phyloP scores from a whole-genome alignment of 2,329 filamentous ascomycete genomes.

The Fusarium pseudograminearum region DNA sequence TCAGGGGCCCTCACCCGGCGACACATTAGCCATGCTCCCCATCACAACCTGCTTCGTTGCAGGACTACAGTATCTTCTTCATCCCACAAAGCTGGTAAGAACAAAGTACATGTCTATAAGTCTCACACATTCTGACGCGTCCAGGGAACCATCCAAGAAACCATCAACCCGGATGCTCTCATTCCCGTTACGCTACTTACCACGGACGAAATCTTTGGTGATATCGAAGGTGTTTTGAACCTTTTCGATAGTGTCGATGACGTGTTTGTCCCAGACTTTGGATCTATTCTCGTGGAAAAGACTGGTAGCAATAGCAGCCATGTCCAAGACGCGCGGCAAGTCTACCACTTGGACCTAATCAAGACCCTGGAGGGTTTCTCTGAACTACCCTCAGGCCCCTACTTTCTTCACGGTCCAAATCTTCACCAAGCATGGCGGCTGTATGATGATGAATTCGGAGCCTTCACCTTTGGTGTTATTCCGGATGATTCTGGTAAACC shows the following conservation, averaged over 20 bases:
- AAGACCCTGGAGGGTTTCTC: slow-evolving; percentile 37
- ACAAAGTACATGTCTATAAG: fast-evolving
- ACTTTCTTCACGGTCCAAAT: slow-evolving; percentile 57
- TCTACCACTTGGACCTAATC: slow-evolving; percentile 43
- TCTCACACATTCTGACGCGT: background rate
- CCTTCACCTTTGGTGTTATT: slow-evolving; percentile 55
- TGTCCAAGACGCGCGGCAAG: background rate
- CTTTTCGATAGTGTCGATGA: slow-evolving; percentile 54
- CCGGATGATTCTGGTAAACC: slow-evolving; percentile 50
- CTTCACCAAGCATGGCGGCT: slow-evolving; percentile 57
- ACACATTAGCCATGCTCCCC: slow-evolving; percentile 44
- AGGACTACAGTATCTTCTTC: slow-evolving; percentile 56
- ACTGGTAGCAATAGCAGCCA: slow-evolving; percentile 35
- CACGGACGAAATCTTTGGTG: slow-evolving; percentile 53
- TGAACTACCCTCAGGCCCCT: slow-evolving; percentile 55
- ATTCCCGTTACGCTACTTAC: slow-evolving; percentile 57
- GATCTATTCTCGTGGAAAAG: slow-evolving; percentile 56
- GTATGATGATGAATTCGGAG: slow-evolving; percentile 54
- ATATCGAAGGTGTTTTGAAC: slow-evolving; percentile 52
- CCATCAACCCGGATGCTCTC: slow-evolving; percentile 56
- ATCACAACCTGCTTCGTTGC: slow-evolving; percentile 55
- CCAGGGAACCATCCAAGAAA: slow-evolving; percentile 57
- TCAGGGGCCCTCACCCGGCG: slow-evolving; percentile 1
- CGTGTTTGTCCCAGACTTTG: slow-evolving; percentile 56
- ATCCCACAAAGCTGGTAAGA: slow-evolving; percentile 54